These are phyloP conservation scores for Amniculicola lignicola DNA, from an alignment of 495 filamentous ascomycete genomes.

Conservation along the genomic window DNA sequence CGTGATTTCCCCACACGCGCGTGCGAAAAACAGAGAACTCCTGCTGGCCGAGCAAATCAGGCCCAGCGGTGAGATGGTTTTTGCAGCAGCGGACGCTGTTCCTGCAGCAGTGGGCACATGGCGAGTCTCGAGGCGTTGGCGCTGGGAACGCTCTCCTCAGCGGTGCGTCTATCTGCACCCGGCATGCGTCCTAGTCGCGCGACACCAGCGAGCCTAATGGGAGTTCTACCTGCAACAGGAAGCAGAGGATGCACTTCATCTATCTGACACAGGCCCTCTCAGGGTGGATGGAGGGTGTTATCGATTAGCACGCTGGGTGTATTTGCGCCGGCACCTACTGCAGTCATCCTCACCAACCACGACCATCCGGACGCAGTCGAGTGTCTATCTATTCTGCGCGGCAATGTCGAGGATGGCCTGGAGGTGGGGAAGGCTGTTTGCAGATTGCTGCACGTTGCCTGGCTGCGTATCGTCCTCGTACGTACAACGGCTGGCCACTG, in stretches of 20 bases:
- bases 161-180: no score
- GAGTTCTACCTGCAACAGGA: no score
- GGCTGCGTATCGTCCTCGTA: slow-evolving; percentile 3
- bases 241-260: no score
- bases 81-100: slow-evolving; percentile 13
- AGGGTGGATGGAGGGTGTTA: no score
- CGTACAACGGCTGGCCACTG: slow-evolving; percentile 15
- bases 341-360: slow-evolving; percentile 19
- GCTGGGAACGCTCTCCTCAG: no score
- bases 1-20: slow-evolving; percentile 6
- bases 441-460: no score
- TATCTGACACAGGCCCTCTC: no score
- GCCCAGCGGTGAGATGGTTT: background rate
- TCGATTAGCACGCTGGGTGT: no score
- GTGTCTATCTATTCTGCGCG: background rate
- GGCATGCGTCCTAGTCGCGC: no score
- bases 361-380: background rate
- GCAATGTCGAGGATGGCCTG: slow-evolving; percentile 1
- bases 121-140: no score
- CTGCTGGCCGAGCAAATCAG: slow-evolving; percentile 27
- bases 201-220: no score
- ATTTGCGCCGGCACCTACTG: background rate
- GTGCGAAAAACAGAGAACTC: background rate
- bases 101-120: slow-evolving; percentile 21
- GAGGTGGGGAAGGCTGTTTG: background rate